Base-by-base conservation (phyloP, 2,329 filamentous ascomycete genomes). In the Aspergillus jensenii region DNA sequence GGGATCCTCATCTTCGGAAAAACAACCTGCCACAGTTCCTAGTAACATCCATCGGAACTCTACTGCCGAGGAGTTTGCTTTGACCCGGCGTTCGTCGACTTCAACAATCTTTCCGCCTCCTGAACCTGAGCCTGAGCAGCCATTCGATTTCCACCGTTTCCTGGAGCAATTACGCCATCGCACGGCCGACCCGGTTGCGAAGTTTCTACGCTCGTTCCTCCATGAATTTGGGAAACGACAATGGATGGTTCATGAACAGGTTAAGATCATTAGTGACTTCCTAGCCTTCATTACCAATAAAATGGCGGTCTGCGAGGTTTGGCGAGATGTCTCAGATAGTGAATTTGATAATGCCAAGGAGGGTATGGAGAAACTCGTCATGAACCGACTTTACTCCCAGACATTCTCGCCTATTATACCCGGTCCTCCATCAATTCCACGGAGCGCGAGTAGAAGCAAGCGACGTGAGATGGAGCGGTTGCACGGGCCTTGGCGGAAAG, bases 221-320 rank as follows among this genome's bases (percentile, higher is more conserved):
- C 87, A 87, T 49, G 96, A 99, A 74, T 99, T 99, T 76, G 91
- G 87, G 37, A 99, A 98, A 79, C 91, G 93, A 66, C 95, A 98
- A 75, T 99, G 95, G 95, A 96, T 96, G 90, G 95, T 97, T 6
- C 95, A 99, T 72, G 95, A 99, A 77, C 95, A 99, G 74, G 95
- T 98, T 72, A 99, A 99, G 78, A 98, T 99, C 62, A 96, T 99
- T 60, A 87, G 91, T 64, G 96, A 99, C 73, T 99, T 99, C 66
- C 80, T 99, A 48, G 87, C 92, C 45, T 99, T 99, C 69, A 99
- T 99, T 63, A 90, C 90, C 54, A 96, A 96, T 77, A 98, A 98
- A 79, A 99, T 99, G 96, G 91, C 89, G 14, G 85, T 91, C 63
- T 99, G 95, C 70, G 95, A 99, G 61, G 91, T 99, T 3, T 99